Evolutionary conservation across 768 basidiomycete species (phyloP), one percentile per base, ranked within the genome.

Genomic region (Mrakia hoshinonis): DNA sequence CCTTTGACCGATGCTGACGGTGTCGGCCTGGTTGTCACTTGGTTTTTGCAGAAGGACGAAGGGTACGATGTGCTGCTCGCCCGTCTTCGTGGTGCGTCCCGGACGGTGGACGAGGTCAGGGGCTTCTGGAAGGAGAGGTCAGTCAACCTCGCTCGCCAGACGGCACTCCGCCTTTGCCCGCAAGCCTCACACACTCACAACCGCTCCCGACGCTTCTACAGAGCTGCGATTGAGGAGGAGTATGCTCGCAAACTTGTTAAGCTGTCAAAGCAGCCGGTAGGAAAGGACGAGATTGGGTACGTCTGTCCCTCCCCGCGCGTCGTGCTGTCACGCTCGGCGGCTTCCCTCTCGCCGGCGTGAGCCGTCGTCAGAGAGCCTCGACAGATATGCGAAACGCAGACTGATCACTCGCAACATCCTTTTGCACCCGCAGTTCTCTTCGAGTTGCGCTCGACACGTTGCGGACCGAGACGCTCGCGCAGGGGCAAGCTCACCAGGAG

Each of bases 91-190:
- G 91, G 91, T 24, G 90, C 89, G 18, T 79, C 84, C 22, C 85
- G 90, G 79, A 93, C 92, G 1, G 86, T 90, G 82, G 95, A 98
- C 61, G 96, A 98, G 74, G 78, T 97, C 62, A 85, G 84, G 75
- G 85, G 82, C 54, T 94, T 90, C 77, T 96, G 92, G 91, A 94
- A 92, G 77, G 95, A 98, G 80, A 84, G 95, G 94, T 94, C 74
- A 72, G 87, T 34, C n/a, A n/a, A 20, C 60, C 38, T 29, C 31
- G 39, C 47, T 48, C 38, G 43, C 24, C 20, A n/a, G n/a, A n/a
- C n/a, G n/a, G n/a, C n/a, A n/a, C 64, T 29, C 46, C 55, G 52
- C 54, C 34, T 67, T 49, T 26, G n/a, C 54, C 29, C 60, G 6
- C 61, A 18, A 13, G 69, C 29, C 9, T 60, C 4, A 4, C 5